A percentile compares a stretch with the other conserved stretches of the same genome.
Conservation (phyloP, 176 grass and related monocot species). For the Cenchrus fungigraminus region DNA sequence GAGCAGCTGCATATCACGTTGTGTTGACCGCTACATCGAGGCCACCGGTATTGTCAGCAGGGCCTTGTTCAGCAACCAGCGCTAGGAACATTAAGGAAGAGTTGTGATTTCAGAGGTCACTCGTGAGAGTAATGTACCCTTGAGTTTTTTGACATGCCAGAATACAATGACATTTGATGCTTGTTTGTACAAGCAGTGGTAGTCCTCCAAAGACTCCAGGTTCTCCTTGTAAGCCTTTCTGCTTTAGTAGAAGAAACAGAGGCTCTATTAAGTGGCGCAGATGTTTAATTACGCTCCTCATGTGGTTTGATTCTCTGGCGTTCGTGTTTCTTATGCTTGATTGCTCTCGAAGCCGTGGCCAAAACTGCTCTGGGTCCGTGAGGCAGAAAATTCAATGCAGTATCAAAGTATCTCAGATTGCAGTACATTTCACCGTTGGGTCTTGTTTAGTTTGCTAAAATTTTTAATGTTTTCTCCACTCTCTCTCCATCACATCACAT, state of each 20-base stretch:
- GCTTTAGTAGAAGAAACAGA: neutral
- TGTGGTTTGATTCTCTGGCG: neutral
- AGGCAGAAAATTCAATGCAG: too few relatives aligned
- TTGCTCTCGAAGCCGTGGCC: neutral
- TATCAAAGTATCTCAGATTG: neutral
- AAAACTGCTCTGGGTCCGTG: neutral
- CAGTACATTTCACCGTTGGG: too few relatives aligned
- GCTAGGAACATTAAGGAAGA: slow-evolving; percentile 29
- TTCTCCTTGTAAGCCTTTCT: neutral
- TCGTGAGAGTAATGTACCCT: neutral
- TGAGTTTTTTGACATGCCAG: slow-evolving; percentile 4
- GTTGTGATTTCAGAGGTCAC: neutral
- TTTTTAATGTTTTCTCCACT: too few relatives aligned
- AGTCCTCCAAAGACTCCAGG: neutral
- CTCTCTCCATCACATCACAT: too few relatives aligned
- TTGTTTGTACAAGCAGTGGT: slow-evolving; percentile 15
- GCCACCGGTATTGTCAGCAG: slow-evolving; percentile 70
- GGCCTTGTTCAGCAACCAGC: slow-evolving; percentile 63
- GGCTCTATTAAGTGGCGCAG: neutral
- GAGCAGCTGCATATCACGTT: slow-evolving; percentile 84
- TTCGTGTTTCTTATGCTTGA: neutral
- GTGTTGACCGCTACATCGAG: slow-evolving; percentile 89
- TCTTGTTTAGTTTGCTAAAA: too few relatives aligned
- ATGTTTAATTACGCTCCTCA: neutral
- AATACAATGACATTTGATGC: neutral